Percentiles rank a stretch among this genome's conserved stretches.
Conservation (phyloP, 495 filamentous ascomycete genomes). For the Clavariopsis aquatica region DNA sequence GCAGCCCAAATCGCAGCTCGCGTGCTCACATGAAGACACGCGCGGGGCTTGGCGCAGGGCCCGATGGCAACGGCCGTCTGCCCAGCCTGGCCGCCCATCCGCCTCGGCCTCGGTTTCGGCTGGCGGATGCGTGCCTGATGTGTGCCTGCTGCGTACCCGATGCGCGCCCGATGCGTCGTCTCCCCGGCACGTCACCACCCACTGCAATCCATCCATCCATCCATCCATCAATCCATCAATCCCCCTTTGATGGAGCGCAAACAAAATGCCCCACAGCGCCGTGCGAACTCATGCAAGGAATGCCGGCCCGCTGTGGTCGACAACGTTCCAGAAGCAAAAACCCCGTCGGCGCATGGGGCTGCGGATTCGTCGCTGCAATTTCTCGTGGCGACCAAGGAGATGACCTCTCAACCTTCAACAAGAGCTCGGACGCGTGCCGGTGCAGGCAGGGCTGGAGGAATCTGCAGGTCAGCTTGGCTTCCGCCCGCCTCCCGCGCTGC, state of each 20-base stretch:
- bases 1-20: background rate
- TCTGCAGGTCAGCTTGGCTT: conserved; percentile 21
- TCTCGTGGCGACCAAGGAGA: background rate
- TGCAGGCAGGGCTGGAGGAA: conserved; percentile 8
- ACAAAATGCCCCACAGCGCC: background rate
- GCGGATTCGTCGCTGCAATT: background rate
- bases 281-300: background rate
- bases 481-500: conserved; percentile 14
- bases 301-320: background rate
- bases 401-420: background rate
- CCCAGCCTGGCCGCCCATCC: background rate
- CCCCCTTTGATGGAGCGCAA: background rate
- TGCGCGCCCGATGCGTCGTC: too few relatives aligned
- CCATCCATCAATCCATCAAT: too few relatives aligned
- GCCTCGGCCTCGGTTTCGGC: background rate
- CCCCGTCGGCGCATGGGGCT: background rate
- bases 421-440: background rate
- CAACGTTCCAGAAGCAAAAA: conserved; percentile 21
- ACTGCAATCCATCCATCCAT: too few relatives aligned
- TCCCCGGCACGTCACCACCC: too few relatives aligned
- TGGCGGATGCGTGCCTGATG: too few relatives aligned
- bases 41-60: background rate
- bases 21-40: too few relatives aligned
- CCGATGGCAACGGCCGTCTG: background rate
- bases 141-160: too few relatives aligned